Base-by-base conservation (phyloP, 140 eudicot genomes). In the Bidens hawaiensis region DNA sequence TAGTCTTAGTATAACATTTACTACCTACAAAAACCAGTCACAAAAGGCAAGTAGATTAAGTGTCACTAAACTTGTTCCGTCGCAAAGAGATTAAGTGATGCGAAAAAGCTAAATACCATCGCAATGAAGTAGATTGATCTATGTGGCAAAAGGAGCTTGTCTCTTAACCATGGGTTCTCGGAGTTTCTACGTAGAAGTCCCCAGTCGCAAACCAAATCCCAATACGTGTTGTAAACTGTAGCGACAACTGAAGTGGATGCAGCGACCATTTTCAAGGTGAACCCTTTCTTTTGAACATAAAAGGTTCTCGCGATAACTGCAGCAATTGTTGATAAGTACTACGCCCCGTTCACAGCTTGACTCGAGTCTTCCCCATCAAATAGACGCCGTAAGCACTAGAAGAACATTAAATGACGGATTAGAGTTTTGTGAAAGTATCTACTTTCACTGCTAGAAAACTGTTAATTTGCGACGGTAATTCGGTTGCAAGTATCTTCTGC, bases 151-250 rank as follows among this genome's bases (percentile, higher is more conserved):
- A 87, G 70, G 25, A 87, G 83, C 16, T 79, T 80, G 74, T 87
- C 87, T 72, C 94, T 87, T 70, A 87, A 84, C 85, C 80, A 87
- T 4, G 76, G 84, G 65, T 87, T 87, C 60, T 76, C 76, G 1
- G 95, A 84, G 22, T 81, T 36, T n/a, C 48, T 47, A 3, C 80
- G 81, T 16, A 87, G 72, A 59, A 83, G 86, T 5, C 95, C 95
- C 94, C 93, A 87, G 30, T 87, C 95, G 1, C 55, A 63, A 22
- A 83, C 93, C 66, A 80, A 71, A 74, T 87, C 95, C 95, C 95
- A 87, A 28, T 87, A 87, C 1, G 83, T 83, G 68, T 63, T 36
- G 22, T 49, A 53, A 16, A 76, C 25, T 2, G 77, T 75, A 4
- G 81, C 83, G 28, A 77, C 24, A 0, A 40, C 19, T 4, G 90